Evolutionary conservation across 495 filamentous ascomycete genomes (phyloP), one percentile per base, ranked within the genome.

Genomic region (Aspergillus nanangensis): DNA sequence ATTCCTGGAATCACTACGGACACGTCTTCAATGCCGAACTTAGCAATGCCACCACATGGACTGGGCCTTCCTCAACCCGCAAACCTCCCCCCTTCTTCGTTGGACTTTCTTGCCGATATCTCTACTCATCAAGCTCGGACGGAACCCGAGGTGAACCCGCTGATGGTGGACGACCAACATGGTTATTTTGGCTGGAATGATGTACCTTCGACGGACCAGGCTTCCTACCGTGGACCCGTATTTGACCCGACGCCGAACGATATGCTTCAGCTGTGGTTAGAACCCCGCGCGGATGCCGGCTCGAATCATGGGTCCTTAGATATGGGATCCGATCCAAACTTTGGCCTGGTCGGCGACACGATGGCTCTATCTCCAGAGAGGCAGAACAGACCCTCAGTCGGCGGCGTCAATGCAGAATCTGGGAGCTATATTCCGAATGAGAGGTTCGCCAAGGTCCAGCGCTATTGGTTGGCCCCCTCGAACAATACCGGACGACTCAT

Each of bases 381-480:
- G 21, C 58, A 62, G 22, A 38, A 36, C 45, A 56, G 58, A 21
- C 52, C 61, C 27, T 57, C 55, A 4, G 35, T 49, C 3, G 65
- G 67, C 14, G 65, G 58, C 20, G 44, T 62, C 39, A 38, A 23
- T 15, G 31, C 44, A 7, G 63, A 67, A 49, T 57, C 63, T 5
- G 50, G 59, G n/a, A 53, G 55, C 35, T 47, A 66, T 45, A 76
- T 76, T 34, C 64, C 70, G 1, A 70, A 60, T 46, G 75, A 78
- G 48, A 56, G 75, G 1, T 78, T 78, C 39, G 53, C 62, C 17
- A 66, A 64, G 45, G 72, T 78, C 8, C 72, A 78, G 48, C 65
- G 68, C 32, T 75, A 63, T 49, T 78, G 75, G 75, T 50, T 71
- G 8, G 69, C 70, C 24, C 65, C 70, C 13, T 51, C 64, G 2